phyloP scores from a whole-genome alignment of 768 basidiomycete genomes.

The Antrodiella citrinella region DNA sequence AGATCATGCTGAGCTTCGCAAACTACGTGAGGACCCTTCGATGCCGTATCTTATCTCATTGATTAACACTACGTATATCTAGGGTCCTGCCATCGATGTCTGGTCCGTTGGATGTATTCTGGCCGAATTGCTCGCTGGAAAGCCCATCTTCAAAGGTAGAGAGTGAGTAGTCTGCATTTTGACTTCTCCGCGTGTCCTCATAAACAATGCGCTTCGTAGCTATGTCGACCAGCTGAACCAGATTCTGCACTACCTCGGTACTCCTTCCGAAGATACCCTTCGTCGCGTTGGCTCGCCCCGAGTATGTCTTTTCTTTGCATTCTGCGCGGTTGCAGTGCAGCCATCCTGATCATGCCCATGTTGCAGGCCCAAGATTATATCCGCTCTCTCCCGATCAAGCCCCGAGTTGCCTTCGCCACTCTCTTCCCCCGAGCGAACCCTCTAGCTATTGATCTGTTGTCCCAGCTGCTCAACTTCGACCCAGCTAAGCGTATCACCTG shows the following conservation, averaged over 20 bases:
- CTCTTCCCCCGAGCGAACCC: conserved; percentile 94
- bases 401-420: conserved; percentile 84
- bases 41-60: background rate
- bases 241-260: conserved; percentile 96
- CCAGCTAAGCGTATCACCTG: conserved; percentile 95
- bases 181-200: conserved; percentile 6
- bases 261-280: conserved; percentile 93
- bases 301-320: too few species aligned
- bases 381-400: conserved; percentile 94
- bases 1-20: conserved; percentile 97
- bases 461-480: conserved; percentile 90
- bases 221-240: conserved; percentile 99
- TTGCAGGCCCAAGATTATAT: conserved; percentile 95
- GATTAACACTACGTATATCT: conserved; percentile 13
- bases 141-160: conserved; percentile 94
- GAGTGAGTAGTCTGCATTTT: conserved; percentile 51
- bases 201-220: conserved; percentile 30
- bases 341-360: too few species aligned
- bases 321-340: background rate
- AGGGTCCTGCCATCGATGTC: conserved; percentile 89
- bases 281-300: conserved; percentile 93
- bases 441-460: conserved; percentile 85
- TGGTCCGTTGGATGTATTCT: conserved; percentile 97
- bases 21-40: conserved; percentile 62
- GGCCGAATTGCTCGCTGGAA: conserved; percentile 86